phyloP scores from a whole-genome alignment of 1,284 basidiomycete genomes.

The Leccinum variabile region DNA sequence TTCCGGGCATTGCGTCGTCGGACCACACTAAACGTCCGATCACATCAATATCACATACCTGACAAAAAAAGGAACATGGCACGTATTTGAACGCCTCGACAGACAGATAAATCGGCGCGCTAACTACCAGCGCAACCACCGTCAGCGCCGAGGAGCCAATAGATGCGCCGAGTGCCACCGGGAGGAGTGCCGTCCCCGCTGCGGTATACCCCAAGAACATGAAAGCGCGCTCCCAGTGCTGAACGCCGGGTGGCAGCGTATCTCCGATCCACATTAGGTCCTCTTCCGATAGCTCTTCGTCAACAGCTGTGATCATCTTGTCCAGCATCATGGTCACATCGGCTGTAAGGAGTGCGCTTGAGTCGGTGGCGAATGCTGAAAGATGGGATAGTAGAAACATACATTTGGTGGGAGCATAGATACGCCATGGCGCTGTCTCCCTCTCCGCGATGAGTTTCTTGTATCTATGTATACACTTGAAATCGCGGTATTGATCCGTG shows the following conservation, averaged over 20 bases:
- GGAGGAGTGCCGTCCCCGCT: neutral
- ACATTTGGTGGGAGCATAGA: slow-evolving; percentile 24
- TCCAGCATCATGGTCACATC: slow-evolving; percentile 24
- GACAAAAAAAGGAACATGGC: neutral
- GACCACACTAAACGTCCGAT: neutral
- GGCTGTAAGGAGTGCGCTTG: slow-evolving; percentile 8
- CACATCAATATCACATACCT: neutral
- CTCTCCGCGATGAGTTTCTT: slow-evolving; percentile 18
- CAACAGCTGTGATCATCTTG: slow-evolving; percentile 27
- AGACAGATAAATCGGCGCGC: neutral
- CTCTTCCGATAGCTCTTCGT: slow-evolving; percentile 19
- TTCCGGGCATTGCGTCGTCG: no score
- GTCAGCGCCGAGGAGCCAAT: neutral
- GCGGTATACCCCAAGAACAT: neutral
- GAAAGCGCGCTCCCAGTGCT: neutral
- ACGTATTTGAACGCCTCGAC: neutral
- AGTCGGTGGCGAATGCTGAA: neutral
- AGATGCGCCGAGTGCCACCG: neutral
- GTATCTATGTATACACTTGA: slow-evolving; percentile 20
- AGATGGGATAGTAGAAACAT: neutral
- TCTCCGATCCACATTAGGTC: slow-evolving; percentile 22
- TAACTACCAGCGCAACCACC: neutral
- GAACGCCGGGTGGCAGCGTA: neutral
- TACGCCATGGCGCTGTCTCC: slow-evolving; percentile 18
- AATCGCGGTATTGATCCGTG: slow-evolving; percentile 10